Evolutionary conservation across 768 basidiomycete species (phyloP), one percentile per base, ranked within the genome.

Genomic region (Leccinum truebloodii): DNA sequence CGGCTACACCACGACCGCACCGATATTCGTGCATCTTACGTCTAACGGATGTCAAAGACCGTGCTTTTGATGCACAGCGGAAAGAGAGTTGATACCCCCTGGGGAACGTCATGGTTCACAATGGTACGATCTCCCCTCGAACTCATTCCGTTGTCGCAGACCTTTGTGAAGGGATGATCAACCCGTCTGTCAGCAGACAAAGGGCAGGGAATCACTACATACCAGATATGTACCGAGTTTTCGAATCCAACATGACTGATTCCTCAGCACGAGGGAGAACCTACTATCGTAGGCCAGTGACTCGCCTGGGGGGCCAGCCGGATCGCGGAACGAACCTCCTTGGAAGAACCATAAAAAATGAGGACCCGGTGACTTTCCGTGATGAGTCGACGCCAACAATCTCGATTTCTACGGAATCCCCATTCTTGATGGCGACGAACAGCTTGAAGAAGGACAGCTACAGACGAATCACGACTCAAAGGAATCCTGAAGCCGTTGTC

Each of bases 291-390:
- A 34, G 32, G 10, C 32, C 32, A 32, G 32, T 4, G 32, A 32
- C 32, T 32, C 10, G 32, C 32, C 9, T 32, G 28, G 30, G 30
- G 30, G 30, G 10, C 30, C 26, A 32, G 32, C 32, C 32, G 32
- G 32, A 32, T 32, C 32, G 32, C 32, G 10, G 26, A 10, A 10
- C 32, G 10, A 12, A 34, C 12, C 4, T 12, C 22, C 61, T 62
- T n/a, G 51, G 28, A 50, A 5, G 52, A 26, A 35, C 4, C 22
- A 60, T 62, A 9, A 61, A 54, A 51, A 37, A 35, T 37, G 16
- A 48, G 59, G 61, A 55, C 1, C 12, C 39, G 4, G 18, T 37
- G 2, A 8, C 0, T 1, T 61, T 64, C 26, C 18, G 49, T 9
- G 49, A 48, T 22, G 13, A n/a, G n/a, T 62, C 4, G 48, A 55